Evolutionary conservation across 2,329 filamentous ascomycete genomes (phyloP).

Genomic region (Penicillium freii): DNA sequence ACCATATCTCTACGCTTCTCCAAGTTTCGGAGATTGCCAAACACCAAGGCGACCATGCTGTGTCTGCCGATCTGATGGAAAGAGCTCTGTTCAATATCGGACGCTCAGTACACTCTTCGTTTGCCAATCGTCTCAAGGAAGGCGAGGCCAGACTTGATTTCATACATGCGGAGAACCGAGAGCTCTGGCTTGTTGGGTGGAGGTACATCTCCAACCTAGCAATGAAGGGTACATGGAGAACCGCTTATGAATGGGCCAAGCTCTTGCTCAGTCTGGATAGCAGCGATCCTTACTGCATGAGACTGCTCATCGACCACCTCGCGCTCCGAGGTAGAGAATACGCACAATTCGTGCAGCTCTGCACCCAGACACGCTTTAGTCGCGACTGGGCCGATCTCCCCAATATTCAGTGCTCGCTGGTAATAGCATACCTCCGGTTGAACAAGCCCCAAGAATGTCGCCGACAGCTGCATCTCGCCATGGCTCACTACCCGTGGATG

Average conservation of each 20-base stretch:
- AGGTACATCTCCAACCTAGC: slow-evolving; percentile 83
- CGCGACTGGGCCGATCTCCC: slow-evolving; percentile 57
- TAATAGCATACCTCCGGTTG: slow-evolving; percentile 71
- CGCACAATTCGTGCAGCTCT: slow-evolving; percentile 70
- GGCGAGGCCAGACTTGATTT: slow-evolving; percentile 83
- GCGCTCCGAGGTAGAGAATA: slow-evolving; percentile 78
- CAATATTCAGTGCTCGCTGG: slow-evolving; percentile 73
- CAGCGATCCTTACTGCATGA: slow-evolving; percentile 77
- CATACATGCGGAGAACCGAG: slow-evolving; percentile 77
- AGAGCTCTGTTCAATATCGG: slow-evolving; percentile 90
- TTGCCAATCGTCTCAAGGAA: slow-evolving; percentile 69
- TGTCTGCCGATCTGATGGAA: slow-evolving; percentile 84
- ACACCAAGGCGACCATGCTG: slow-evolving; percentile 82
- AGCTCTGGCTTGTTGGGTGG: slow-evolving; percentile 87
- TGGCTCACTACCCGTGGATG: slow-evolving; percentile 78
- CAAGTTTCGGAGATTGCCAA: slow-evolving; percentile 91
- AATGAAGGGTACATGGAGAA: slow-evolving; percentile 89
- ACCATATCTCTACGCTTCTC: slow-evolving; percentile 89
- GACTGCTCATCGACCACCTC: slow-evolving; percentile 77
- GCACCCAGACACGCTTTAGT: slow-evolving; percentile 52
- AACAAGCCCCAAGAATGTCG: slow-evolving; percentile 66
- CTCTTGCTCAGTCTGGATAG: slow-evolving; percentile 73
- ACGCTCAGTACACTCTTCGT: slow-evolving; percentile 80
- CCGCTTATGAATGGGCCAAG: slow-evolving; percentile 91
- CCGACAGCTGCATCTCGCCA: slow-evolving; percentile 63